Evolutionary conservation across 129 eudicot species (phyloP), one percentile per base, ranked within the genome.

Genomic region (Artemisia annua): DNA sequence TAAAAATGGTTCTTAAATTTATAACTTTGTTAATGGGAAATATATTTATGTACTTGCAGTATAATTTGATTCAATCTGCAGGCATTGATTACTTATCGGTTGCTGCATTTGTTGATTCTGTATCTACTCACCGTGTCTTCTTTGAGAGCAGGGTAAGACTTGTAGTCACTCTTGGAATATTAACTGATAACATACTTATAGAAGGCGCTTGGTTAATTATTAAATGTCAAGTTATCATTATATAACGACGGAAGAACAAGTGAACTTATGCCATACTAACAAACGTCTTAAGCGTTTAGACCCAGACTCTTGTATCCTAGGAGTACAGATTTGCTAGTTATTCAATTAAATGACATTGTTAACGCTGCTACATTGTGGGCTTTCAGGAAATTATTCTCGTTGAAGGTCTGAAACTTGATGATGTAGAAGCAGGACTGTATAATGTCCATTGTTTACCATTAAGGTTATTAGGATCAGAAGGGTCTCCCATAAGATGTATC

Each of bases 21-120:
- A 50, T 50, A 26, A 4, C 2, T 24, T 24, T 18, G 11, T 5
- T 14, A 63, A n/a, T n/a, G 48, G 56, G 22, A 43, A 0, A 19
- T 13, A 30, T 63, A 48, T 63, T 32, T 17, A 63, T 63, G 22
- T 63, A 30, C 12, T n/a, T 30, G 12, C 22, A 63, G 14, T 61
- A 28, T 3, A 61, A 4, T 61, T 26, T 61, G 39, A 57, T 18
- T 57, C 63, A 20, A 50, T 62, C 62, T 86, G 79, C 60, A 94
- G 99, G 99, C 51, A 50, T 85, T 70, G 99, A 94, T 81, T 94
- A 94, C 85, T 84, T 94, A 78, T 90, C 96, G 26, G 96, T 72
- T 71, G 99, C 99, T 69, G 91, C 99, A 28, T 85, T 60, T 54
- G 97, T 69, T 57, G 81, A 81, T 53, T 49, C 74, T 50, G 49